phyloP scores from a whole-genome alignment of 1,284 basidiomycete species.

The Leccinum fuscescens region DNA sequence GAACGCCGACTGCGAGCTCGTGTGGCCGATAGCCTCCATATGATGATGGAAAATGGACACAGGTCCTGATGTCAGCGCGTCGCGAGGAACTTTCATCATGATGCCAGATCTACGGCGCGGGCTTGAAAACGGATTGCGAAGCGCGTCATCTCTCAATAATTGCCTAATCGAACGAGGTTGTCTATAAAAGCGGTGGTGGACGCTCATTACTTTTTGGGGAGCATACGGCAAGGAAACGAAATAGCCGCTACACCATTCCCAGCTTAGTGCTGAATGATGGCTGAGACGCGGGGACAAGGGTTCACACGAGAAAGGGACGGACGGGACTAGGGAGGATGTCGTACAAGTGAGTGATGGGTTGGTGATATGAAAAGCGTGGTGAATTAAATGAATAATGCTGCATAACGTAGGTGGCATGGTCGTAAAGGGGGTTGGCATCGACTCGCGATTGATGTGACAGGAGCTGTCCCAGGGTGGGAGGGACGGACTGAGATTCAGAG shows the following conservation, averaged over 20 bases:
- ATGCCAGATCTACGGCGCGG: slow-evolving; percentile 18
- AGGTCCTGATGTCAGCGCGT: slow-evolving; percentile 11
- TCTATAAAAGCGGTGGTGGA: slow-evolving; percentile 15
- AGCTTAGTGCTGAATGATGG: slow-evolving; percentile 1
- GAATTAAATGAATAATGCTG: slow-evolving; percentile 16
- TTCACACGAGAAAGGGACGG: slow-evolving; percentile 12
- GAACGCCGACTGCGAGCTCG: slow-evolving; percentile 12
- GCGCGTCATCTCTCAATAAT: slow-evolving; percentile 14
- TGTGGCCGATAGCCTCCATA: slow-evolving; percentile 12
- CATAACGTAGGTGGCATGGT: slow-evolving; percentile 8
- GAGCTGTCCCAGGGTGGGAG: slow-evolving; percentile 27
- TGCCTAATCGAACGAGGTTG: slow-evolving; percentile 17
- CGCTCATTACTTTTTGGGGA: neutral
- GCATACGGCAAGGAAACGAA: slow-evolving; percentile 3
- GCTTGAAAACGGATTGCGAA: slow-evolving; percentile 24
- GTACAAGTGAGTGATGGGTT: slow-evolving; percentile 2
- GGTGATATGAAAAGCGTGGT: slow-evolving; percentile 15
- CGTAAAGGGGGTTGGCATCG: slow-evolving; percentile 16
- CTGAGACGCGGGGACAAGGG: neutral
- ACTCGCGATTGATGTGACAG: slow-evolving; percentile 19
- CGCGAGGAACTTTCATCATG: slow-evolving; percentile 18
- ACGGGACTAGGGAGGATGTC: slow-evolving; percentile 4
- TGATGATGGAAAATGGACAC: slow-evolving; percentile 22
- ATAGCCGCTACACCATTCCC: slow-evolving; percentile 15
- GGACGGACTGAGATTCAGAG: slow-evolving; percentile 14